These are phyloP conservation scores for Spizellomyces punctatus DNA, from an alignment of 192 early-diverging fungal genomes.

Conservation along the genomic window DNA sequence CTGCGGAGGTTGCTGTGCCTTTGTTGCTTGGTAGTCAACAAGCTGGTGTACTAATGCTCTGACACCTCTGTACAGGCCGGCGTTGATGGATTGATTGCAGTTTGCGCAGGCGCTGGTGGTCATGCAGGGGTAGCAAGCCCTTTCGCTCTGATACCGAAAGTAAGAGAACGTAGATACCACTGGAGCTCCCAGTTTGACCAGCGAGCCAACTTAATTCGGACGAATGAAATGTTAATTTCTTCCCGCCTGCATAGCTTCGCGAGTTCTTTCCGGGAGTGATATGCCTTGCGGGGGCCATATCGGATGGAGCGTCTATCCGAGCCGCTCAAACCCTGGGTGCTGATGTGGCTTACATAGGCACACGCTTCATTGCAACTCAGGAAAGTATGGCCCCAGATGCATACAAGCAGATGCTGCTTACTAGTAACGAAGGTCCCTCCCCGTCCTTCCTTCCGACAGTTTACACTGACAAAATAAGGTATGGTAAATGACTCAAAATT, in stretches of 20 bases:
- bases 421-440: conserved; percentile 19
- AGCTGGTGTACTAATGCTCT: not conserved
- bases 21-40: not conserved
- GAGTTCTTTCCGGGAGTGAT: conserved; percentile 21
- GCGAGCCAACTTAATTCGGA: too few species aligned
- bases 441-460: conserved; percentile 29
- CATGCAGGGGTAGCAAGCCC: conserved; percentile 34
- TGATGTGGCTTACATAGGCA: conserved; percentile 38
- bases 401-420: conserved; percentile 36
- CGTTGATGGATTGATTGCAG: conserved; percentile 38
- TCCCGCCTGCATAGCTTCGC: conserved; percentile 7
- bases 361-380: conserved; percentile 36
- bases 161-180: not conserved
- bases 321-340: conserved; percentile 36
- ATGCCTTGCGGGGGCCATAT: conserved; percentile 28
- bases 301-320: conserved; percentile 19
- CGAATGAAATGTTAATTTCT: not conserved
- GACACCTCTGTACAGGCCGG: conserved; percentile 10
- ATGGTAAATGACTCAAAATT: not conserved
- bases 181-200: too few species aligned
- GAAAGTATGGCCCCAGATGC: conserved; percentile 17
- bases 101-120: conserved; percentile 38
- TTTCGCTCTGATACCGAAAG: conserved; percentile 34
- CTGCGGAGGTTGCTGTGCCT: conserved; percentile 2
- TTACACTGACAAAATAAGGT: conserved; percentile 34